Evolutionary conservation across 2,329 filamentous ascomycete genomes (phyloP).

Genomic region (Neoascochyta sp.): DNA sequence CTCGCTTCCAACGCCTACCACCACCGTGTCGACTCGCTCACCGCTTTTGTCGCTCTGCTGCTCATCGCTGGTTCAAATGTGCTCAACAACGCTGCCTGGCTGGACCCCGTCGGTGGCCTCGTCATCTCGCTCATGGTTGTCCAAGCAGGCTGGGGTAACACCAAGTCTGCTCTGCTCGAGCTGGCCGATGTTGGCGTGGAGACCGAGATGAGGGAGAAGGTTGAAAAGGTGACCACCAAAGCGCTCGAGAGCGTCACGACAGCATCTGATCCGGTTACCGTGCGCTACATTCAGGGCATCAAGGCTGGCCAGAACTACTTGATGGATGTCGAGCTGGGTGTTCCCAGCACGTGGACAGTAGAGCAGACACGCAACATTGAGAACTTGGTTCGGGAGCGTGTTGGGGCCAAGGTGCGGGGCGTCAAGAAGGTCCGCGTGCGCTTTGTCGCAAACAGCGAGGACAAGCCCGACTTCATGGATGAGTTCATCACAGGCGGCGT

Average conservation of each 20-base stretch:
- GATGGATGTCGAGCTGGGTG: slow-evolving; percentile 81
- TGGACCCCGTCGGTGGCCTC: slow-evolving; percentile 89
- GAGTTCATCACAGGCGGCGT: slow-evolving; percentile 53
- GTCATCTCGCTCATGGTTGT: slow-evolving; percentile 93
- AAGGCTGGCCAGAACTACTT: slow-evolving; percentile 97
- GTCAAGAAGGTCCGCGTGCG: slow-evolving; percentile 79
- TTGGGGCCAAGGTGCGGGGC: slow-evolving; percentile 76
- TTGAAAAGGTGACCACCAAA: slow-evolving; percentile 59
- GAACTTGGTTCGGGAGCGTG: slow-evolving; percentile 64
- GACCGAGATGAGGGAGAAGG: slow-evolving; percentile 70
- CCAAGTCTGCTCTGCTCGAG: slow-evolving; percentile 74
- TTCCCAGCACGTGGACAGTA: slow-evolving; percentile 73
- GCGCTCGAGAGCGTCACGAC: slow-evolving; percentile 40
- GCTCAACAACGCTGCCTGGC: slow-evolving; percentile 79
- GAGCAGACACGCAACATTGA: slow-evolving; percentile 68
- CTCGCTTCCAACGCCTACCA: slow-evolving; percentile 94
- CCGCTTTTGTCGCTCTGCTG: slow-evolving; percentile 84
- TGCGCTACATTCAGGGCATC: slow-evolving; percentile 79
- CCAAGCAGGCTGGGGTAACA: slow-evolving; percentile 84
- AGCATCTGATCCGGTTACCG: slow-evolving; percentile 58
- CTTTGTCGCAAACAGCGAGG: slow-evolving; percentile 68
- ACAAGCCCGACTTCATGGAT: slow-evolving; percentile 61
- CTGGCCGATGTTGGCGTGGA: slow-evolving; percentile 89
- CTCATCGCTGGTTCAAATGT: slow-evolving; percentile 89
- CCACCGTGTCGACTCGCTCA: slow-evolving; percentile 92